Percentiles rank a stretch among this genome's conserved stretches.
Conservation (phyloP, 768 basidiomycete species). For the Sarcomyxa edulis region DNA sequence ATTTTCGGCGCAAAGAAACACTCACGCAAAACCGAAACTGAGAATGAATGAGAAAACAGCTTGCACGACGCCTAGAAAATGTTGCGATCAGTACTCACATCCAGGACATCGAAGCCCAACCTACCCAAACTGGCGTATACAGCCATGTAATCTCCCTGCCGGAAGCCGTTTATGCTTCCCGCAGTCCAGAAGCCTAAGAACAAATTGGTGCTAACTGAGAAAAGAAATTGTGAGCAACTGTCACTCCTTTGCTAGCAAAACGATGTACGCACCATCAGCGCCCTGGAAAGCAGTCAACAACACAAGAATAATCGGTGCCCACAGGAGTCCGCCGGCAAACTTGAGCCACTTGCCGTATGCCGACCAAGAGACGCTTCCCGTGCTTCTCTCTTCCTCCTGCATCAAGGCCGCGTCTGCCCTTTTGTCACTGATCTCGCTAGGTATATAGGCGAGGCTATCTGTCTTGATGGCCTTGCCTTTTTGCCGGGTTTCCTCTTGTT, state of each 20-base stretch:
- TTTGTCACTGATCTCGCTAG: no score
- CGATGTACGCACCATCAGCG: constrained; percentile 39
- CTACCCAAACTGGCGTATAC: constrained; percentile 42
- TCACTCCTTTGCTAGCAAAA: neutral
- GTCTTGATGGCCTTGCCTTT: constrained; percentile 3
- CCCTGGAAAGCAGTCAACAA: constrained; percentile 44
- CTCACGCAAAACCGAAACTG: constrained; percentile 47
- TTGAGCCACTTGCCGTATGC: constrained; percentile 45
- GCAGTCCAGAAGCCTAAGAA: constrained; percentile 75
- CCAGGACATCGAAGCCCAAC: constrained; percentile 16
- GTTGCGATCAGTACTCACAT: neutral
- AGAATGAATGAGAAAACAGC: constrained; percentile 47
- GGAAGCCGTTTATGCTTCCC: constrained; percentile 46
- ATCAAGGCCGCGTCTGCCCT: constrained; percentile 30
- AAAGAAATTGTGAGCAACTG: neutral
- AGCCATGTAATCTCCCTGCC: constrained; percentile 65
- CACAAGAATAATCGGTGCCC: constrained; percentile 38
- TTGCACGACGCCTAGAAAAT: constrained; percentile 37
- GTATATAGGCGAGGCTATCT: constrained; percentile 6
- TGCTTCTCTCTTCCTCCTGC: constrained; percentile 53
- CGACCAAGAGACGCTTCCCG: constrained; percentile 44
- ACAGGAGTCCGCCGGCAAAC: constrained; percentile 43
- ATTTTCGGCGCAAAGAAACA: no score
- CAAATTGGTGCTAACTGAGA: constrained; percentile 54
- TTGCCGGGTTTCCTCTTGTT: constrained; percentile 25